These are phyloP conservation scores for Micractinium sp. DNA, from an alignment of 139 green algal species.

Conservation along the genomic window DNA sequence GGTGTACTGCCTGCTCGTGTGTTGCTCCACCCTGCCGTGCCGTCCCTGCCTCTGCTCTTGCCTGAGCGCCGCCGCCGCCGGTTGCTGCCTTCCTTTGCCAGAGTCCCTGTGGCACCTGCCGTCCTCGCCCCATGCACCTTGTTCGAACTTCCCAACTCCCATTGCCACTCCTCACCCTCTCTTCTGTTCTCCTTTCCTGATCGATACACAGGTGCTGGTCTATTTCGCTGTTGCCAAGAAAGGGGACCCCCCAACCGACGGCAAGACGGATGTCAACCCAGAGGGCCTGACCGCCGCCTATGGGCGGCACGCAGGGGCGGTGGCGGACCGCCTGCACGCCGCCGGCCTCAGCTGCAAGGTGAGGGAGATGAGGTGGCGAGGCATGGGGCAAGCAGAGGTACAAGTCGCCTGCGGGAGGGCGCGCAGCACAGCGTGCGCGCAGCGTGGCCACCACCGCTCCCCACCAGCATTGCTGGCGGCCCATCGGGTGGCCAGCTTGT, in stretches of 20 bases:
- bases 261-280: constrained; percentile 95
- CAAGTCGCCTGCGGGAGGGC: neutral
- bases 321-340: constrained; percentile 79
- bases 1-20: neutral
- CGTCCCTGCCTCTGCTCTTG: too few relatives aligned
- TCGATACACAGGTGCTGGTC: constrained; percentile 82
- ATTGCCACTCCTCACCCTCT: neutral
- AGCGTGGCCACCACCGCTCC: too few relatives aligned
- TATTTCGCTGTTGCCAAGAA: constrained; percentile 99
- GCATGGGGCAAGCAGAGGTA: neutral
- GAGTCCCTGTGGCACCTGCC: too few relatives aligned
- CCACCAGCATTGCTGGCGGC: neutral
- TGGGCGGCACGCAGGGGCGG: constrained; percentile 82
- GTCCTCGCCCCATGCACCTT: neutral
- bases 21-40: neutral
- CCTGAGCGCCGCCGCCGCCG: too few relatives aligned
- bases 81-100: too few relatives aligned
- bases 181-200: neutral
- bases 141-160: too few relatives aligned
- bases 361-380: neutral
- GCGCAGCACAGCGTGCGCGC: too few relatives aligned
- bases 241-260: constrained; percentile 88
- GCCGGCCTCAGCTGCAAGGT: constrained; percentile 93
- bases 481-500: neutral
- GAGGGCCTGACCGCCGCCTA: constrained; percentile 94